Evolutionary conservation across 768 basidiomycete genomes (phyloP), one percentile per base, ranked within the genome.

Genomic region (Psilocybe cubensis): DNA sequence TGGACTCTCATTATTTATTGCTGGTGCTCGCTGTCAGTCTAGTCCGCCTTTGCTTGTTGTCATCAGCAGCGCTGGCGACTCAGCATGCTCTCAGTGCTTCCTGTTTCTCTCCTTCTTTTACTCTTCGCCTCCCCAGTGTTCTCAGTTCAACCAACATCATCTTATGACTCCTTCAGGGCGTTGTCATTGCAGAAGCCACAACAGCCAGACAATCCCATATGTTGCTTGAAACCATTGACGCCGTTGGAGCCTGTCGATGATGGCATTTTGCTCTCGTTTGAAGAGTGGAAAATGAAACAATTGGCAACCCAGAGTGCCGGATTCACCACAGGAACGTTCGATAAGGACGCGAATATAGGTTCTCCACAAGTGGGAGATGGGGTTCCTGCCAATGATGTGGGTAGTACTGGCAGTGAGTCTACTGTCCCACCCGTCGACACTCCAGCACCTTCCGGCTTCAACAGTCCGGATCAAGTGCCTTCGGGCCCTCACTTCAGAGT

Each of bases 221-320:
- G 91, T 73, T 89, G 88, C 65, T 74, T 93, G 52, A 86, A 81
- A 44, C 83, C 87, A 4, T 64, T 81, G 40, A 70, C 73, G 55
- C 69, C 82, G 2, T 69, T 75, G 35, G 80, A 84, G 41, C 73
- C 75, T 6, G 72, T 79, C 4, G 86, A 86, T 49, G 85, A 87
- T 61, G 84, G 87, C 51, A 72, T 88, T 4, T 73, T 94, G 20
- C 81, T 92, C 20, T 90, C 91, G 0, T 95, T 95, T 65, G 89
- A 94, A 65, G 92, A 94, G 62, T 95, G 92, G 92, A 92, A 92
- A 66, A 83, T 83, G 28, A 90, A 83, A 62, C 88, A 87, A 56
- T 66, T 76, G 45, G 71, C 71, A 27, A 64, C 73, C 33, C 77
- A 83, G 59, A 68, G 66, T 11, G 66, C 70, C n/a, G 67, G 70